Base-by-base conservation (phyloP, 2,329 filamentous ascomycete genomes). In the Diaporthe humulicola region DNA sequence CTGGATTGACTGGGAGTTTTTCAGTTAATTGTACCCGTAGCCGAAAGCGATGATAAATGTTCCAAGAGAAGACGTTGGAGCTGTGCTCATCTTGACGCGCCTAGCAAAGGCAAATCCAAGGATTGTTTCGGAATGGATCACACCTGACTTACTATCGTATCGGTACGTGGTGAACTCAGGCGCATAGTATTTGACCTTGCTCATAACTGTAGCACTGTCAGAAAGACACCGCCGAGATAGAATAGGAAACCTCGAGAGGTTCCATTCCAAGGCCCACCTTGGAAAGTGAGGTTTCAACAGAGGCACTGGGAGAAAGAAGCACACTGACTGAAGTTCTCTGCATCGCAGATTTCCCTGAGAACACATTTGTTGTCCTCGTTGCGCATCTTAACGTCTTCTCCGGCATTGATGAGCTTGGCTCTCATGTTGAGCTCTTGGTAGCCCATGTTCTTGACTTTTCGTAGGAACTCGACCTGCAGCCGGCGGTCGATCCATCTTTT, bases 331-430 rank as follows among this genome's bases (percentile, higher is more conserved):
- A 70, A 40, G 17, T 12, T 22, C 28, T 64, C 70, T 2, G 56
- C 54, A 7, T 19, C 36, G 48, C 73, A 45, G 28, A 75, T 73
- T 36, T 73, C 54, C n/a, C 40, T 19, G 28, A 73, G 19, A 2
- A 73, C 12, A 15, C 56, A 17, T 28, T 42, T 42, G 42, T 75
- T 75, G 25, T 56, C 61, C 22, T 38, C 22, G 48, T 75, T 67
- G 12, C 45, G 71, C 61, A 70, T 40, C 36, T 54, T 66, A 33
- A 75, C 45, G 28, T 73, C 54, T 40, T 56, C 48, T 8, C 45
- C 36, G 17, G 54, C 25, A 14, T 60, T 25, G 22, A 54, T 22
- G 15, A 75, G 48, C 45, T 25, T 52, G 15, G 42, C 60, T 22
- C 25, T 42, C 36, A 58, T 52, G 22, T 52, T 60, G 17, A 50